Conservation (phyloP, 768 basidiomycete genomes). For the Paxillus involutus region DNA sequence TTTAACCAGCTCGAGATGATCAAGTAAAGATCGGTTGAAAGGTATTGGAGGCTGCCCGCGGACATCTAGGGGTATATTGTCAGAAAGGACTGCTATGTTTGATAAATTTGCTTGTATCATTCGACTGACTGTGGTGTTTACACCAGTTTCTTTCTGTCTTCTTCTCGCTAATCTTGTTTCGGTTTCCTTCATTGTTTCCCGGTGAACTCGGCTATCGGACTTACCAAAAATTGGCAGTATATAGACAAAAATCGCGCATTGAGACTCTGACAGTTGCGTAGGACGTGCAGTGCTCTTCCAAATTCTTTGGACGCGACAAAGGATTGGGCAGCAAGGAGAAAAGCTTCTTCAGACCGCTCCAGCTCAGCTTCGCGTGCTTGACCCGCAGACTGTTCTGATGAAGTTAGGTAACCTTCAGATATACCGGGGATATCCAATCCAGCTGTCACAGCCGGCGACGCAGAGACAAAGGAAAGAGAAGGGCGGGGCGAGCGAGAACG, state of each 20-base stretch:
- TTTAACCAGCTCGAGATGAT: conserved; percentile 60
- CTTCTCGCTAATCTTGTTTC: conserved; percentile 74
- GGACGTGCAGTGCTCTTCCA: conserved; percentile 62
- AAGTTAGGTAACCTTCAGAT: conserved; percentile 6
- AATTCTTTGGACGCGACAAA: conserved; percentile 81
- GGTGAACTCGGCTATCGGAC: conserved; percentile 26
- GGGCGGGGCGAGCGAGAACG: conserved; percentile 43
- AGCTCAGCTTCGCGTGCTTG: conserved; percentile 42
- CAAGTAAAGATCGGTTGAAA: conserved; percentile 55
- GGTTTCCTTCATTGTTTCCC: conserved; percentile 2
- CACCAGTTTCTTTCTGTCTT: conserved; percentile 84
- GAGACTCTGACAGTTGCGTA: conserved; percentile 64
- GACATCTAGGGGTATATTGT: conserved; percentile 45
- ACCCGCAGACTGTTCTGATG: conserved; percentile 22
- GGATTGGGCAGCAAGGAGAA: conserved; percentile 67
- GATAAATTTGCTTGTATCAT: neutral
- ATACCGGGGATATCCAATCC: conserved; percentile 33
- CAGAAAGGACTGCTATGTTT: neutral
- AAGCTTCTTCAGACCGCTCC: conserved; percentile 67
- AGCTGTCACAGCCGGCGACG: conserved; percentile 28
- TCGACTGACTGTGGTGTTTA: conserved; percentile 65
- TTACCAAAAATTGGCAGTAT: conserved; percentile 86
- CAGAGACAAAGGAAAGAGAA: conserved; percentile 33
- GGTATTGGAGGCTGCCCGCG: conserved; percentile 69
- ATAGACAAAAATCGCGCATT: conserved; percentile 75